These are phyloP conservation scores for Epichloe elymi DNA, from an alignment of 2,329 filamentous ascomycete species.

Conservation along the genomic window DNA sequence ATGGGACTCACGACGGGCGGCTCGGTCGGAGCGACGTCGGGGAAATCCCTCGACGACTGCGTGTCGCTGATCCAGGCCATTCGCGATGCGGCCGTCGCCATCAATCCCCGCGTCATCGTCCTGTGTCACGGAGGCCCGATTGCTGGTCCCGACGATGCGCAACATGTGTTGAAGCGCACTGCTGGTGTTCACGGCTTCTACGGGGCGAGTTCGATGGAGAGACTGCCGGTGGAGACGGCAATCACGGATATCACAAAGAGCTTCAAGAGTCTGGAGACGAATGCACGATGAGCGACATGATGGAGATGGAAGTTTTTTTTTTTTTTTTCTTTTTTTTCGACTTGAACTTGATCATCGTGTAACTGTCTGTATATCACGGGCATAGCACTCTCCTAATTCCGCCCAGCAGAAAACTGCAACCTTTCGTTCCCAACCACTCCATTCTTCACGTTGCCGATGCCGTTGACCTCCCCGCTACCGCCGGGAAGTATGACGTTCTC, in stretches of 20 bases:
- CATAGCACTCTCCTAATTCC: neutral
- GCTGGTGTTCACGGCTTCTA: conserved; percentile 57
- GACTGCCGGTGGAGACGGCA: conserved; percentile 52
- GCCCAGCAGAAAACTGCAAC: neutral
- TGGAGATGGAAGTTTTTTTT: no score
- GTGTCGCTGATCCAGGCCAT: conserved; percentile 50
- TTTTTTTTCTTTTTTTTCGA: no score
- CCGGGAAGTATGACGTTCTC: conserved; percentile 36
- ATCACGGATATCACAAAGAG: conserved; percentile 33
- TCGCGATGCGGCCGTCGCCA: conserved; percentile 42
- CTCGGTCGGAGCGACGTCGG: conserved; percentile 49
- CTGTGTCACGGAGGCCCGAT: conserved; percentile 59
- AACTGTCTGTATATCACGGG: no score
- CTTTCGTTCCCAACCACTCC: conserved; percentile 13
- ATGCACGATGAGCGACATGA: neutral
- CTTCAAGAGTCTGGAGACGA: conserved; percentile 3
- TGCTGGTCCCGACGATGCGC: conserved; percentile 47
- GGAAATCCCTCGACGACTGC: conserved; percentile 50
- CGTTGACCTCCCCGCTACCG: conserved; percentile 34
- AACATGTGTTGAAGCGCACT: conserved; percentile 46
- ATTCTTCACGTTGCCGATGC: conserved; percentile 34
- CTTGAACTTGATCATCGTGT: no score
- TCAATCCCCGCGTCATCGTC: conserved; percentile 42
- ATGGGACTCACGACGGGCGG: conserved; percentile 55
- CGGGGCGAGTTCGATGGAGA: conserved; percentile 57